Base-by-base conservation (phyloP, 805 yeast species). In the Nakazawaea ambrosiae region DNA sequence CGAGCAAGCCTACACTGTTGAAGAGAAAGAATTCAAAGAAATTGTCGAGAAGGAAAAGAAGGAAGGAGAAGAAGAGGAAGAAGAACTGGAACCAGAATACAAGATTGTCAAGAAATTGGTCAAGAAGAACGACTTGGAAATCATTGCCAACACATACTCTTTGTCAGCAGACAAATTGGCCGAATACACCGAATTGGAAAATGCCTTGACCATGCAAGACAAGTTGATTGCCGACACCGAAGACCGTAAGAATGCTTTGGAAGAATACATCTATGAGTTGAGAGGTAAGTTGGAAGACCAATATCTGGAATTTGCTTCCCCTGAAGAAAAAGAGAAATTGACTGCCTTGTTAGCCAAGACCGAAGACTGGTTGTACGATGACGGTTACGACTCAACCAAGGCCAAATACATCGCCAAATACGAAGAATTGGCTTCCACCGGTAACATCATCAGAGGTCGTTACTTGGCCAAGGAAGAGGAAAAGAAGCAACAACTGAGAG, bases 361-460 rank as follows among this genome's bases (percentile, higher is more conserved):
- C 49, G 98, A 92, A 75, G 96, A 90, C 58, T 92, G 99, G 99
- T 78, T 92, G 56, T 92, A 92, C 66, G 95, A 84, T 45, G 98
- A 88, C 41, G 97, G 97, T 58, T 88, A 85, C 60, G 99, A 92
- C 63, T 77, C 97, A 46, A 74, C 89, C 56, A 89, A 92, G 78
- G 98, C 92, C 53, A 86, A 83, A 63, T 92, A 90, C 74, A 81
- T 94, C 65, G 97, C 98, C 57, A 89, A 85, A 68, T 88, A 88
- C 68, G 97, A 92, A 69, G 98, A 92, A 66, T 79, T 92, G 57
- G 95, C 96, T 32, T 75, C 95, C 30, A 70, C 81, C 51, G 98
- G 98, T 63, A 90, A 92, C 74, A 69, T 92, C 50, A 87, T 92
- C 66, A 84, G 81, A 70, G 97, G 96, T 55, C 81, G 98, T 70